A percentile compares a stretch with the other conserved stretches of the same genome.
phyloP scores from a whole-genome alignment of 441 rosid genomes.

The Melastoma candidum region DNA sequence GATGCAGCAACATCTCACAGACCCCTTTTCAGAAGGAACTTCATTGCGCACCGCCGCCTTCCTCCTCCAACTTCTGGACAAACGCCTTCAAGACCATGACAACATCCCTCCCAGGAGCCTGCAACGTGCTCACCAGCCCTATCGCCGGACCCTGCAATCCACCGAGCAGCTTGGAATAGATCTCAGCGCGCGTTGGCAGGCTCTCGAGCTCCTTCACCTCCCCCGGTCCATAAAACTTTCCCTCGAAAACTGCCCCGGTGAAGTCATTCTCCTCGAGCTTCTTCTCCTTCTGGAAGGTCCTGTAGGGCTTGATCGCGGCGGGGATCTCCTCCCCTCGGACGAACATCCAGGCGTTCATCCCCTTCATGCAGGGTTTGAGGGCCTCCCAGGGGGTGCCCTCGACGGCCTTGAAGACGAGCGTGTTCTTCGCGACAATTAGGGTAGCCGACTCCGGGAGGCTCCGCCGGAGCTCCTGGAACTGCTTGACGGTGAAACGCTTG shows the following conservation, averaged over 20 bases:
- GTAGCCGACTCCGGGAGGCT: conserved; percentile 58
- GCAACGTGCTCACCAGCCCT: conserved; percentile 63
- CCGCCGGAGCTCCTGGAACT: conserved; percentile 68
- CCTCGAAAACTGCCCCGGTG: conserved; percentile 82
- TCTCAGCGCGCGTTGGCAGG: conserved; percentile 80
- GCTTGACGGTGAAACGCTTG: conserved; percentile 72
- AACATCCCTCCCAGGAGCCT: conserved; percentile 81
- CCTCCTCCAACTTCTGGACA: conserved; percentile 82
- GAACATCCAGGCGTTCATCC: conserved; percentile 94
- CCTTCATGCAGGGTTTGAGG: conserved; percentile 84
- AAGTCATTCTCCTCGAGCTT: conserved; percentile 73
- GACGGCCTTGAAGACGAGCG: conserved; percentile 70
- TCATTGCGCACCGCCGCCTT: conserved; percentile 23
- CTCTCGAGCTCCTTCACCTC: conserved; percentile 63
- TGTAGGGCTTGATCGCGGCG: conserved; percentile 68
- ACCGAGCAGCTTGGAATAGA: conserved; percentile 73
- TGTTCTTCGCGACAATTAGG: conserved; percentile 79
- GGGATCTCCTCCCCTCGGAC: conserved; percentile 89
- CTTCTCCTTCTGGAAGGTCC: conserved; percentile 66
- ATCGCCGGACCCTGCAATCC: conserved; percentile 63
- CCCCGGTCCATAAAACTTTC: conserved; percentile 70
- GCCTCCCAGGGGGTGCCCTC: conserved; percentile 87
- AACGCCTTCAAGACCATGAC: conserved; percentile 77
- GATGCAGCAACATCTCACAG: too few relatives aligned
- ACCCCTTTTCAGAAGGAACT: too few relatives aligned